phyloP scores from a whole-genome alignment of 768 basidiomycete species.

The Candolleomyces eurysporus region DNA sequence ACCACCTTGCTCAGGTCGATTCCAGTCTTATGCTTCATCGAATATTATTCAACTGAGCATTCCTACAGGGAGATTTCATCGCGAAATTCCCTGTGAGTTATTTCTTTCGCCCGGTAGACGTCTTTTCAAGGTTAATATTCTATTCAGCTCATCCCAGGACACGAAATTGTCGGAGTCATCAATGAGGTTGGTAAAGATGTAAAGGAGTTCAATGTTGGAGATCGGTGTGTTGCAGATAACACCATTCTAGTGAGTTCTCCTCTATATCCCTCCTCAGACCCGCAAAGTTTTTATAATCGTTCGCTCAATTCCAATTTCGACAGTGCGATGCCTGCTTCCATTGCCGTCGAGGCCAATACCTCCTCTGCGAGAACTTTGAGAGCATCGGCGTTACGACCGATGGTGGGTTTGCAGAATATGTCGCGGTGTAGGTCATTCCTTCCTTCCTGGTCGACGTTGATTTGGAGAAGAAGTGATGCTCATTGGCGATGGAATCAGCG shows the following conservation, averaged over 20 bases:
- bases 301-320: neutral
- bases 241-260: constrained; percentile 47
- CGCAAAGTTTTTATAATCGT: neutral
- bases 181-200: constrained; percentile 80
- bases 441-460: neutral
- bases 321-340: constrained; percentile 86
- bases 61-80: constrained; percentile 64
- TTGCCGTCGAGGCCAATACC: constrained; percentile 78
- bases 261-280: constrained; percentile 7
- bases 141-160: constrained; percentile 41
- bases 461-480: neutral
- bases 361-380: constrained; percentile 84
- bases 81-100: constrained; percentile 61
- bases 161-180: constrained; percentile 62
- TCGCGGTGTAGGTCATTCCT: constrained; percentile 61
- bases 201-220: constrained; percentile 70
- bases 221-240: constrained; percentile 84
- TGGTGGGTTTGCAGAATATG: constrained; percentile 90
- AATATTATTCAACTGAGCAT: neutral
- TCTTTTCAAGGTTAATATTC: neutral
- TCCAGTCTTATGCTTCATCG: neutral
- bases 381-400: constrained; percentile 76
- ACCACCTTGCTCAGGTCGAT: constrained; percentile 42
- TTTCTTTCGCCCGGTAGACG: neutral
- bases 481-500: constrained; percentile 16